These are phyloP conservation scores for Dioscorea dumetorum DNA, from an alignment of 106 monocot species.

Conservation along the genomic window DNA sequence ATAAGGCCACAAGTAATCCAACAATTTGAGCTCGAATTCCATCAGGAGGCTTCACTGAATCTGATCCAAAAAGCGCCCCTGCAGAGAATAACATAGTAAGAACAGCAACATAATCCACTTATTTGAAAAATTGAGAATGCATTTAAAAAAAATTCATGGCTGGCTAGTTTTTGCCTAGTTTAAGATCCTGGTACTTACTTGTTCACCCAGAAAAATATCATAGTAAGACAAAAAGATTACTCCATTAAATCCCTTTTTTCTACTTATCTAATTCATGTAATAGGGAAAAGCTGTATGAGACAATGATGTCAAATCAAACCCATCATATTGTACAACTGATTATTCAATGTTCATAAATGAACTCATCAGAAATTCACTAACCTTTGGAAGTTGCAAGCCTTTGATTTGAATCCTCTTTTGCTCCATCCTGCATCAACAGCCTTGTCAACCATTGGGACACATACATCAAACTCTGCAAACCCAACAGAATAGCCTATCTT, in stretches of 20 bases:
- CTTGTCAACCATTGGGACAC: slow-evolving; percentile 52
- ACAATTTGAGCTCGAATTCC: slow-evolving; percentile 19
- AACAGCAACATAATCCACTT: neutral
- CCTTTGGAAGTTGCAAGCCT: slow-evolving; percentile 26
- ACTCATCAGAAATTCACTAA: slow-evolving; percentile 14
- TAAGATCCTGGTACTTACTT: too few relatives aligned
- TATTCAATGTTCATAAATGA: neutral
- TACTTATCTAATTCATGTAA: too few relatives aligned
- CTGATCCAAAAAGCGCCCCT: slow-evolving; percentile 6
- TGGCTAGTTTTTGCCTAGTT: too few relatives aligned
- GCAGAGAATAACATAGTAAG: neutral
- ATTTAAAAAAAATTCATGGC: too few relatives aligned
- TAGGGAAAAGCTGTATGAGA: too few relatives aligned
- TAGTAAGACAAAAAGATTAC: too few relatives aligned
- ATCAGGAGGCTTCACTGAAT: slow-evolving; percentile 18
- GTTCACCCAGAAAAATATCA: too few relatives aligned
- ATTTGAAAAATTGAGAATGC: neutral
- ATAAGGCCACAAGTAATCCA: slow-evolving; percentile 32
- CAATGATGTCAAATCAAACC: too few relatives aligned
- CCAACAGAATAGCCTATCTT: slow-evolving; percentile 18
- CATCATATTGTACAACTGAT: too few relatives aligned
- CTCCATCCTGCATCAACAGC: slow-evolving; percentile 58
- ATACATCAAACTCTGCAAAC: slow-evolving; percentile 20
- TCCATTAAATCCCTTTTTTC: too few relatives aligned
- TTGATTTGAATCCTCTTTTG: slow-evolving; percentile 16